phyloP scores from a whole-genome alignment of 2,329 filamentous ascomycete genomes.

The Aspergillus flavus region DNA sequence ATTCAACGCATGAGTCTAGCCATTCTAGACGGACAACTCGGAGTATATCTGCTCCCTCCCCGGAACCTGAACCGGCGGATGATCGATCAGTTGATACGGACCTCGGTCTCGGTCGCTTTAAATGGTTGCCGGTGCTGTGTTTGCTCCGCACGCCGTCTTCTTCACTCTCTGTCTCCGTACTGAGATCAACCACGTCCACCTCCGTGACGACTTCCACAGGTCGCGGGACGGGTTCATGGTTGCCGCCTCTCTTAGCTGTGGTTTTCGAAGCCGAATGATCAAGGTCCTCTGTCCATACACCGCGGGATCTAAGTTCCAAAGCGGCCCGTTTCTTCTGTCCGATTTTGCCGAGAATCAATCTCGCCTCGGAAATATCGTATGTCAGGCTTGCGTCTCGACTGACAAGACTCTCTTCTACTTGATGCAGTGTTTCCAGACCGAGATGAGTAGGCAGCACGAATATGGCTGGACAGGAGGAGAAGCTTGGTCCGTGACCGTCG shows the following conservation, averaged over 20 bases:
- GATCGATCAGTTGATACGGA: neutral
- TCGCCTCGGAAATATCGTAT: conserved; percentile 71
- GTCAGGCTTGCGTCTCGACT: conserved; percentile 62
- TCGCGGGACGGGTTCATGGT: conserved; percentile 5
- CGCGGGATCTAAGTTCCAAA: conserved; percentile 74
- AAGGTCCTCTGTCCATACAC: conserved; percentile 54
- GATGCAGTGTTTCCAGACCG: conserved; percentile 61
- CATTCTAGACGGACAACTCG: conserved; percentile 58
- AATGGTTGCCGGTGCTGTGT: conserved; percentile 14
- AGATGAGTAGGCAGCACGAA: conserved; percentile 76
- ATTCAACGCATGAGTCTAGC: conserved; percentile 52
- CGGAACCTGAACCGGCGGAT: neutral
- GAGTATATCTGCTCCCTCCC: conserved; percentile 36
- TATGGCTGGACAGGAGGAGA: conserved; percentile 60
- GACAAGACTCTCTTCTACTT: conserved; percentile 66
- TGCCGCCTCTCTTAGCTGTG: conserved; percentile 32
- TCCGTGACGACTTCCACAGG: neutral
- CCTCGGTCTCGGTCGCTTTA: conserved; percentile 7
- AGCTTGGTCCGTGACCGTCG: neutral
- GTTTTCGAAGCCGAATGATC: conserved; percentile 8
- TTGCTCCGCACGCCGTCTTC: conserved; percentile 22
- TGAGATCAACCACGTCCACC: conserved; percentile 31
- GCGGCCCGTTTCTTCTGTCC: conserved; percentile 69
- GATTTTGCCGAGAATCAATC: conserved; percentile 74
- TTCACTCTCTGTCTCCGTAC: conserved; percentile 35